Evolutionary conservation across 2,329 filamentous ascomycete species (phyloP), one percentile per base, ranked within the genome.

Genomic region (Fusarium poae): DNA sequence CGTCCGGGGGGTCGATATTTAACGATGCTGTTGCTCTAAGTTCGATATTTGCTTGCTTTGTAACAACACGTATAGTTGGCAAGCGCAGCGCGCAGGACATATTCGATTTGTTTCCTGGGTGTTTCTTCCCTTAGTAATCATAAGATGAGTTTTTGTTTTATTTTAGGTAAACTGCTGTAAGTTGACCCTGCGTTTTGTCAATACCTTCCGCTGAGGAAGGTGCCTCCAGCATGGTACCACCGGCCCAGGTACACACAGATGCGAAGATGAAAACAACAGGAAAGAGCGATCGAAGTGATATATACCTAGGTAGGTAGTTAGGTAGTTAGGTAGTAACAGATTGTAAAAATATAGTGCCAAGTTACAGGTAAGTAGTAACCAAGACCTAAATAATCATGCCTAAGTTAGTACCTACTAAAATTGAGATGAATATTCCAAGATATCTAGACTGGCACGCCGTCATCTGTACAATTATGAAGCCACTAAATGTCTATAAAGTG

Each of bases 1-100:
- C 50, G 13, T 50, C 21, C 6, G 74, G 76, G 3, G 78, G 29
- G 30, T 73, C 62, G 37, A 80, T 56, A 5, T 65, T 62, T 6
- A 81, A n/a, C 2, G 72, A 73, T 1, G 75, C 68, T 4, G 69
- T 64, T 15, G 77, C 59, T 27, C 57, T 57, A 1, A 79, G 51
- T 29, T 74, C 65, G 12, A 78, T 18, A 16, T 73, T 66, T 30
- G 68, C 65, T 45, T 61, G 55, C 15, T 58, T 71, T 42, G 71
- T 62, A 23, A 68, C 50, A 16, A 76, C 57, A 30, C 60, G 69
- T 15, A 79, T 48, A 11, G 40, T 57, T 1, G 78, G 77, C 8
- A 79, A 52, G n/a, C 61, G 56, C 11, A 79, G 53, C 3, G 53
- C 44, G 8, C 63, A 44, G 16, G 68, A 39, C 54, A 62, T 65